Evolutionary conservation across 805 yeast species (phyloP), one percentile per base, ranked within the genome.

Genomic region (Hermanozyma aechmeae): DNA sequence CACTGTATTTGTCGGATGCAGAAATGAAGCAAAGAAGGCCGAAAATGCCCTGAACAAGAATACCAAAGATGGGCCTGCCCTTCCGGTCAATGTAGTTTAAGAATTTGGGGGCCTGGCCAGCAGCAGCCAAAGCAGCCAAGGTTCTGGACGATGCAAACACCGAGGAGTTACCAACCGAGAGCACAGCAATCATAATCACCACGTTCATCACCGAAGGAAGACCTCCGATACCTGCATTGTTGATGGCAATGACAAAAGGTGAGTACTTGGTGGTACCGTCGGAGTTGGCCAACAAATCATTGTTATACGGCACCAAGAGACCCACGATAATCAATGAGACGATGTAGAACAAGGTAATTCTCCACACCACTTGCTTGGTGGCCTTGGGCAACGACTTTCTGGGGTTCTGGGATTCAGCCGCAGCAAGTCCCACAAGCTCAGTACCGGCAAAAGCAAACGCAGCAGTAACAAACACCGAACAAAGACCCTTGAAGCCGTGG

Each of bases 121-220:
- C 22, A 4, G 22, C 22, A 5, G 22, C 22, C 11, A 20, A 4
- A 5, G 22, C 22, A n/a, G 22, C 22, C 22, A 20, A 6, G 5
- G 22, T 20, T 5, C 22, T n/a, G 13, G 10, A 8, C 11, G 4
- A 4, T 5, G 22, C 22, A 20, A 20, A 20, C 22, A 20, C 22
- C 22, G 22, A n/a, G 13, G 11, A 9, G 22, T 20, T 20, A 13
- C 22, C 22, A n/a, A 20, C 22, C 11, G 11, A 6, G 13, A 20
- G n/a, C 9, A 20, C 22, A n/a, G 86, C 76, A 33, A 79, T 53
- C 57, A 80, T 60, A 40, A 80, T 78, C 24, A 79, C 84, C 13
- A 75, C 83, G 48, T 80, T 80, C 61, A 80, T 77, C 37, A 80
- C 71, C 29, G 77, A 73, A 29, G 87, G 87, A 27, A 79, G 65